Conservation (phyloP, 345 rosid species). For the Pistacia integerrima region DNA sequence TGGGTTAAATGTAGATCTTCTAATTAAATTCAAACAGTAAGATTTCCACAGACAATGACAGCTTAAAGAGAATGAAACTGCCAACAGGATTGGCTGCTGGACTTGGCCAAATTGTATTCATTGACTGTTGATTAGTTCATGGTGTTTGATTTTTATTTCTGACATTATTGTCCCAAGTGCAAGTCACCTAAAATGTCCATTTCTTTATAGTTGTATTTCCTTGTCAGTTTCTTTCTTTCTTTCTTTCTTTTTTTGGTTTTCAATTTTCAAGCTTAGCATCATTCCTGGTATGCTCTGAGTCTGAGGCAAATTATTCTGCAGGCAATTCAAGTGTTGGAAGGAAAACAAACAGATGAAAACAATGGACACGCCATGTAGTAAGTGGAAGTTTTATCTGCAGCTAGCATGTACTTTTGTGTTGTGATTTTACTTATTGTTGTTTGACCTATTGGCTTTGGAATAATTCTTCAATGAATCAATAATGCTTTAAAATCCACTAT, state of each 20-base stretch:
- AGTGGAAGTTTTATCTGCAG: slow-evolving; percentile 4
- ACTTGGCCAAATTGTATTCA: neutral
- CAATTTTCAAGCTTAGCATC: slow-evolving; percentile 1
- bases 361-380: neutral
- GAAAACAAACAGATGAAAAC: slow-evolving; percentile 8
- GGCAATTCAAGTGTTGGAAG: neutral
- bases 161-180: neutral
- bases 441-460: slow-evolving; percentile 15
- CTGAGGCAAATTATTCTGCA: neutral
- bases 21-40: neutral
- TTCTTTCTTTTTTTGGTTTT: neutral
- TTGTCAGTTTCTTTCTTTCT: neutral
- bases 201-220: neutral
- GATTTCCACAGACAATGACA: neutral
- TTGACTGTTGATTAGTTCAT: neutral
- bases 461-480: slow-evolving; percentile 13
- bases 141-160: slow-evolving; percentile 1
- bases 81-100: neutral
- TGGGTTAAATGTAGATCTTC: neutral
- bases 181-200: neutral
- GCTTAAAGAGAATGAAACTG: neutral
- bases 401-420: neutral
- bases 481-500: slow-evolving; percentile 16
- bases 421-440: neutral
- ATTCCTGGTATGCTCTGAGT: neutral